Conservation (phyloP, 2,329 filamentous ascomycete species). For the Incumbomyces delicatus region DNA sequence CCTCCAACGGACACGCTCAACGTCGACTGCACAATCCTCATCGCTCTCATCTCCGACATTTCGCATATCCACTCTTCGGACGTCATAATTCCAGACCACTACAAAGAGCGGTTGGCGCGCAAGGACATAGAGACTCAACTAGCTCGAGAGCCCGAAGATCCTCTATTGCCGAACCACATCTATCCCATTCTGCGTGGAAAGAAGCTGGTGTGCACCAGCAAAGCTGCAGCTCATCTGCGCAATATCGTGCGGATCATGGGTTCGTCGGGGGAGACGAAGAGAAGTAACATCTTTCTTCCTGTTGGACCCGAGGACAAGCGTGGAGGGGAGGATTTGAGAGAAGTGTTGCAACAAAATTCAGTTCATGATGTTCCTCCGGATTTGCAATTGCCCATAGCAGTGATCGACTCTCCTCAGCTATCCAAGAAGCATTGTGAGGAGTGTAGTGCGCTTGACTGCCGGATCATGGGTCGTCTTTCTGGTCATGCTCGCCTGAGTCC, state of each 20-base stretch:
- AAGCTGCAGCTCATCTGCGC: slow-evolving; percentile 57
- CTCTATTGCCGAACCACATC: slow-evolving; percentile 50
- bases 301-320: slow-evolving; percentile 29
- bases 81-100: slow-evolving; percentile 23
- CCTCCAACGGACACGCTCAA: slow-evolving; percentile 25
- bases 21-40: slow-evolving; percentile 53
- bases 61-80: slow-evolving; percentile 37
- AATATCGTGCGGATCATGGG: slow-evolving; percentile 57
- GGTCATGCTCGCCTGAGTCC: slow-evolving; percentile 37
- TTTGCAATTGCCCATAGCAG: slow-evolving; percentile 53
- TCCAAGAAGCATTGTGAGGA: neutral
- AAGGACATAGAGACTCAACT: slow-evolving; percentile 55
- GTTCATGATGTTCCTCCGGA: slow-evolving; percentile 40
- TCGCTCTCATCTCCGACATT: slow-evolving; percentile 65
- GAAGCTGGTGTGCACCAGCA: slow-evolving; percentile 54
- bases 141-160: slow-evolving; percentile 51
- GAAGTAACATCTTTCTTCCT: slow-evolving; percentile 51
- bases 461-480: neutral
- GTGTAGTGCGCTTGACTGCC: neutral
- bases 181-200: slow-evolving; percentile 52
- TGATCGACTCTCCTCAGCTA: slow-evolving; percentile 39
- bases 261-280: slow-evolving; percentile 49
- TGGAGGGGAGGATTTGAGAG: slow-evolving; percentile 39
- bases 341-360: slow-evolving; percentile 20
- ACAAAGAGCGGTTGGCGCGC: slow-evolving; percentile 45